These are phyloP conservation scores for Pestalotiopsis sp. DNA, from an alignment of 2,329 filamentous ascomycete genomes.

Conservation along the genomic window DNA sequence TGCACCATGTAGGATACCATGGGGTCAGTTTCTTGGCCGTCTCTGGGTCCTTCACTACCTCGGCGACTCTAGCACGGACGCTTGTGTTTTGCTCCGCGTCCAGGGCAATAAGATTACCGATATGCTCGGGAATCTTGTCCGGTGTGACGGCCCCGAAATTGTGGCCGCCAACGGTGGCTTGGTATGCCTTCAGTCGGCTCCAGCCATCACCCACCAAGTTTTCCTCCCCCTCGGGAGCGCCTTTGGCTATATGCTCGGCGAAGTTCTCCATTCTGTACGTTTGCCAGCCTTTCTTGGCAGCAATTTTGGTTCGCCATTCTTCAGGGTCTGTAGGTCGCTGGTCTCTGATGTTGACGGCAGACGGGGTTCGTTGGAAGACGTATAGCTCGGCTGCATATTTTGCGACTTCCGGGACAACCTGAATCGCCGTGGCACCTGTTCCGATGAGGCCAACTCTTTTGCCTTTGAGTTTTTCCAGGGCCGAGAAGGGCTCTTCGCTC, in stretches of 20 bases:
- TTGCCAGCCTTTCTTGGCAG: slow-evolving; percentile 9
- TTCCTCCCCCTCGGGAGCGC: background rate
- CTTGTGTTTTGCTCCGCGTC: slow-evolving; percentile 30
- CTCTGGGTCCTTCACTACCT: background rate
- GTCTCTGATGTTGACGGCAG: background rate
- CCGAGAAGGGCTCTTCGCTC: slow-evolving; percentile 2
- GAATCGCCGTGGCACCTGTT: slow-evolving; percentile 1
- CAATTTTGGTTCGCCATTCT: slow-evolving; percentile 4
- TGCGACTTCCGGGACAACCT: slow-evolving; percentile 5
- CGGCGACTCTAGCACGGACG: slow-evolving; percentile 22
- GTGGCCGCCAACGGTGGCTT: background rate
- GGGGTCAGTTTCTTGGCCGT: slow-evolving; percentile 37
- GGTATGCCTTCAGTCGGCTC: slow-evolving; percentile 1
- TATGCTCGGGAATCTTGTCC: slow-evolving; percentile 9
- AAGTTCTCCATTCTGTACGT: slow-evolving; percentile 7
- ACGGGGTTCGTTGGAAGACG: slow-evolving; percentile 8
- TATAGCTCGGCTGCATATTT: slow-evolving; percentile 4
- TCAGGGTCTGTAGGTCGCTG: slow-evolving; percentile 5
- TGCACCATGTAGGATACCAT: slow-evolving; percentile 64
- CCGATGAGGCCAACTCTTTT: slow-evolving; percentile 7
- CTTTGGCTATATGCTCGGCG: background rate
- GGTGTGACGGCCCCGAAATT: slow-evolving; percentile 2
- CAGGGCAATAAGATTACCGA: background rate
- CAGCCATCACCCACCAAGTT: slow-evolving; percentile 9
- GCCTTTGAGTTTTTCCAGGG: background rate